Percentiles rank a stretch among this genome's conserved stretches.
Conservation (phyloP, 1,284 basidiomycete species). For the Caloboletus inedulis region DNA sequence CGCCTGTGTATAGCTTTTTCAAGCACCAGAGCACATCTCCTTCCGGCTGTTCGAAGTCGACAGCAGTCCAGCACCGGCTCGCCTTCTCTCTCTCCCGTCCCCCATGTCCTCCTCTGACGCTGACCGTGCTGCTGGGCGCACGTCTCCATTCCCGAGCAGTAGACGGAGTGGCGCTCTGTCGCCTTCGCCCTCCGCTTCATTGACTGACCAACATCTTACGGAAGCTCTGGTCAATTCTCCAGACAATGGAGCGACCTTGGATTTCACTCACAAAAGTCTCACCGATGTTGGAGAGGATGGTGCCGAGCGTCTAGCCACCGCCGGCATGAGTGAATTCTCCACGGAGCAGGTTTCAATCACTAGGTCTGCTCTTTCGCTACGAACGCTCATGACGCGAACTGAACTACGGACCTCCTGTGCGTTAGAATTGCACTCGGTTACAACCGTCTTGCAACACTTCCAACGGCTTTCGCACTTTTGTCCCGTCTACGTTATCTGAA, state of each 20-base stretch:
- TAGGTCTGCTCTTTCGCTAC: slow-evolving; percentile 49
- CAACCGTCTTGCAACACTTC: slow-evolving; percentile 81
- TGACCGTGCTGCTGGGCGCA: slow-evolving; percentile 33
- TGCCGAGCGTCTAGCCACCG: slow-evolving; percentile 67
- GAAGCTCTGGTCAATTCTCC: slow-evolving; percentile 66
- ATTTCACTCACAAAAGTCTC: slow-evolving; percentile 75
- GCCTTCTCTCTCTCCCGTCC: not conserved
- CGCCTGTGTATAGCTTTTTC: slow-evolving; percentile 19
- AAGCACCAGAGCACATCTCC: slow-evolving; percentile 21
- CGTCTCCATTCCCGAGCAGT: slow-evolving; percentile 26
- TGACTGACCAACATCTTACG: slow-evolving; percentile 56
- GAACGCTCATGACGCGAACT: slow-evolving; percentile 5
- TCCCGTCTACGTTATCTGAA: slow-evolving; percentile 88
- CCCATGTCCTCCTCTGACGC: slow-evolving; percentile 34
- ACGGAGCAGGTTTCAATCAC: slow-evolving; percentile 60
- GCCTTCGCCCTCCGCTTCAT: slow-evolving; percentile 40
- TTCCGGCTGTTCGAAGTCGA: slow-evolving; percentile 15
- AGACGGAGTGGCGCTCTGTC: slow-evolving; percentile 27
- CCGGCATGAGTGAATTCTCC: slow-evolving; percentile 49
- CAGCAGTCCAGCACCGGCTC: slow-evolving; percentile 15
- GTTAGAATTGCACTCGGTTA: slow-evolving; percentile 81
- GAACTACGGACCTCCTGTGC: slow-evolving; percentile 4
- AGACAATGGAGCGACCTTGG: slow-evolving; percentile 79
- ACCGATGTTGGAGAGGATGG: slow-evolving; percentile 73
- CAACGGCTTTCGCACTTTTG: slow-evolving; percentile 75